A percentile compares a stretch with the other conserved stretches of the same genome.
phyloP scores from a whole-genome alignment of 1,139 yeast genomes.

The Pichia sp. region DNA sequence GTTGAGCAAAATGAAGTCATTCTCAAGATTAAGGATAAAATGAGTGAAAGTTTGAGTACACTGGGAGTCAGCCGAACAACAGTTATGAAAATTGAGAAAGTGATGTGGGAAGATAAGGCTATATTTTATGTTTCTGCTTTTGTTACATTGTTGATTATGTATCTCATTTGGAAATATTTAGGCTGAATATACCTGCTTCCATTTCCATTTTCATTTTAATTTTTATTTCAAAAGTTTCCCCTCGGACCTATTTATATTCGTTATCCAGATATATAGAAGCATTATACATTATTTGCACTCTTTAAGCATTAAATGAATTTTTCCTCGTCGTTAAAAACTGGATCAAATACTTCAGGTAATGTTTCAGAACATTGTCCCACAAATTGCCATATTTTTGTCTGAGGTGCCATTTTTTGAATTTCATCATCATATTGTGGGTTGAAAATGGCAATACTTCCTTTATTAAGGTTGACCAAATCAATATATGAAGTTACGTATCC shows the following conservation, averaged over 20 bases:
- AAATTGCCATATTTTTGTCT: conserved; percentile 54
- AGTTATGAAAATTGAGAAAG: conserved; percentile 67
- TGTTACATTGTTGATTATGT: conserved; percentile 58
- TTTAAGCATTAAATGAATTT: background rate
- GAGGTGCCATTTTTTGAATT: conserved; percentile 21
- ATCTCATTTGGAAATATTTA: conserved; percentile 59
- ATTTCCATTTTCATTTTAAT: too few species aligned
- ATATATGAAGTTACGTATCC: conserved; percentile 93
- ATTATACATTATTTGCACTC: too few species aligned
- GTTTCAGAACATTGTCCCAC: conserved; percentile 72
- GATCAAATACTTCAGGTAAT: conserved; percentile 60
- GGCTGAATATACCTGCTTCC: conserved; percentile 27
- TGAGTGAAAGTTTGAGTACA: conserved; percentile 66
- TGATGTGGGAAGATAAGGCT: conserved; percentile 87
- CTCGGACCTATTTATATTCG: background rate
- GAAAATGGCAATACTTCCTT: conserved; percentile 80
- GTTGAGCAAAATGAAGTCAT: conserved; percentile 77
- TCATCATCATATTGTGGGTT: conserved; percentile 54
- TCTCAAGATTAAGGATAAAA: conserved; percentile 50
- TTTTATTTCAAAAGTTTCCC: background rate
- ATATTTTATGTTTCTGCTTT: conserved; percentile 73
- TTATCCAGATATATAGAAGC: too few species aligned
- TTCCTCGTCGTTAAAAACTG: conserved; percentile 26
- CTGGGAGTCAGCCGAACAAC: conserved; percentile 86
- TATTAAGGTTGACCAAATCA: conserved; percentile 60